Evolutionary conservation across 768 basidiomycete species (phyloP).

Genomic region (Pisolithus tinctorius): DNA sequence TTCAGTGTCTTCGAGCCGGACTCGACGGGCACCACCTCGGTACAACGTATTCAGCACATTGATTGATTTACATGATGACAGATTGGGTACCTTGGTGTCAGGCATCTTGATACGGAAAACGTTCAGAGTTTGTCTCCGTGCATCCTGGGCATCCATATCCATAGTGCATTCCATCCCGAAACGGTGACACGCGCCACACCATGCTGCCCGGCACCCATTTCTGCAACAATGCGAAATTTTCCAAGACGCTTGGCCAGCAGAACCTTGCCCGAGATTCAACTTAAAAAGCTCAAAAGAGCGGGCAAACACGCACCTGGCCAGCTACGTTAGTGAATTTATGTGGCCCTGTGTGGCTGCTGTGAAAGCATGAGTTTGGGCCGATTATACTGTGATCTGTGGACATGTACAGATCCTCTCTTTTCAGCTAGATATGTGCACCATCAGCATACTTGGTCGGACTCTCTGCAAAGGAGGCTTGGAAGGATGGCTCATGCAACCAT

Average conservation of each 20-base stretch:
- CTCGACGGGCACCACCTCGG: constrained; percentile 86
- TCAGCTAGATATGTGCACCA: constrained; percentile 96
- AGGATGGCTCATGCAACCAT: constrained; percentile 92
- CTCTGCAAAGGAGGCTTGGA: constrained; percentile 89
- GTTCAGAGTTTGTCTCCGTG: constrained; percentile 91
- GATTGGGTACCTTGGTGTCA: constrained; percentile 65
- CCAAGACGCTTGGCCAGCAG: constrained; percentile 87
- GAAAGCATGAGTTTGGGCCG: constrained; percentile 1
- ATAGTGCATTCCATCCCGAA: constrained; percentile 93
- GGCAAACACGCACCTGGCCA: constrained; percentile 58
- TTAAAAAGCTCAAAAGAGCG: background rate
- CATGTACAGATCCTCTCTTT: no score
- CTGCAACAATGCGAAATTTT: constrained; percentile 95
- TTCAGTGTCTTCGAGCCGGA: constrained; percentile 95
- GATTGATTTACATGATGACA: background rate
- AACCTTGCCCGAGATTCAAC: constrained; percentile 45
- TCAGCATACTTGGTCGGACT: constrained; percentile 84
- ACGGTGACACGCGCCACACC: constrained; percentile 95
- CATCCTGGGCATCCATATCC: constrained; percentile 98
- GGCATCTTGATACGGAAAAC: no score
- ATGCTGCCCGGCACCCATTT: constrained; percentile 98
- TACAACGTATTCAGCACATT: background rate
- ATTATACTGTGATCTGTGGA: background rate
- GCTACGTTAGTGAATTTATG: constrained; percentile 99
- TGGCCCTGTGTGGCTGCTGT: constrained; percentile 93